These are phyloP conservation scores for Sporobolomyces pararoseus DNA, from an alignment of 768 basidiomycete genomes.

Conservation along the genomic window DNA sequence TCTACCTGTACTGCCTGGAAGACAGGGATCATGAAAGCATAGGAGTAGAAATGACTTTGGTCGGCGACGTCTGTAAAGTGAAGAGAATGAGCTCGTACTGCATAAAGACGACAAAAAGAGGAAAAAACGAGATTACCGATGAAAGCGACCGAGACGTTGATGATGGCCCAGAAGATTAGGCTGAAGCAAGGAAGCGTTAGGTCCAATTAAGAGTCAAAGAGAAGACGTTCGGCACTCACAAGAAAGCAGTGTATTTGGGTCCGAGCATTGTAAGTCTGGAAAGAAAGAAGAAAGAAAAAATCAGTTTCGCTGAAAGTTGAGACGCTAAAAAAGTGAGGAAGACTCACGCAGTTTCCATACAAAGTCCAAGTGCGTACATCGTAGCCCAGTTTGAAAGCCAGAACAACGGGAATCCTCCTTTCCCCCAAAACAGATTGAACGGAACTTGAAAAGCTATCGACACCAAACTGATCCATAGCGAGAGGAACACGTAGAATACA, in stretches of 20 bases:
- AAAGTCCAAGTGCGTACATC: constrained; percentile 17
- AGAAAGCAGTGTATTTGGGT: constrained; percentile 48
- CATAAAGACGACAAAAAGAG: neutral
- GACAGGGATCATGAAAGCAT: constrained; percentile 44
- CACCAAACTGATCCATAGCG: constrained; percentile 45
- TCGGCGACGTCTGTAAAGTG: constrained; percentile 42
- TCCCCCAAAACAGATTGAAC: constrained; percentile 46
- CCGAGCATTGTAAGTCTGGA: constrained; percentile 45
- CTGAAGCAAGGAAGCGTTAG: neutral
- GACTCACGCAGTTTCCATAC: constrained; percentile 24
- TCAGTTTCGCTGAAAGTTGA: neutral
- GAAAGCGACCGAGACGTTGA: constrained; percentile 44
- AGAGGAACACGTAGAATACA: constrained; percentile 24
- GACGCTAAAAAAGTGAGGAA: neutral
- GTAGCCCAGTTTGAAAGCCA: constrained; percentile 44
- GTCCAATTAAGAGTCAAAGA: too few species aligned
- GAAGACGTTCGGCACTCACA: too few species aligned
- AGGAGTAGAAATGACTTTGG: constrained; percentile 47
- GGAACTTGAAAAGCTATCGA: constrained; percentile 47
- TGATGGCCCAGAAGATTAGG: constrained; percentile 45
- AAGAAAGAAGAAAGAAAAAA: neutral
- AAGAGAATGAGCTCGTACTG: neutral
- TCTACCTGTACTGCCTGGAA: constrained; percentile 28
- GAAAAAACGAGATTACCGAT: constrained; percentile 31
- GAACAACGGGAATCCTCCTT: constrained; percentile 48